Percentiles rank a stretch among this genome's conserved stretches.
phyloP scores from a whole-genome alignment of 1,139 yeast genomes.

The Geotrichum klebahnii region DNA sequence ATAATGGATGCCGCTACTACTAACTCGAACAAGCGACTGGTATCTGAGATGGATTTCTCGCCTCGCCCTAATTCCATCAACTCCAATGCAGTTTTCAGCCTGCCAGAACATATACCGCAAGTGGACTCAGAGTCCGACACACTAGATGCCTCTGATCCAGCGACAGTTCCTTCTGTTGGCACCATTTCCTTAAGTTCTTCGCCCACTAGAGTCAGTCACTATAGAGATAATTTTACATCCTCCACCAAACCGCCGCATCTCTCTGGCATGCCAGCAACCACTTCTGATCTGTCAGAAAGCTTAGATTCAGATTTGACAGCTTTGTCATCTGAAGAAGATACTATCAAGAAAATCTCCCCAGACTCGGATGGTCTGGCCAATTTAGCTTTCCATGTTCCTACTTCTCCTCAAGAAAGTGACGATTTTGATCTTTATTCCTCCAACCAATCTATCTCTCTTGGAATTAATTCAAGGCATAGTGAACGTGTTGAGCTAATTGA shows the following conservation, averaged over 20 bases:
- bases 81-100: conserved; percentile 6
- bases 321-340: conserved; percentile 7
- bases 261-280: too few species aligned
- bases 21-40: conserved; percentile 17
- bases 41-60: conserved; percentile 23
- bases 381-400: too few species aligned
- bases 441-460: too few species aligned
- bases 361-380: too few species aligned
- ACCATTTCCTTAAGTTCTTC: too few species aligned
- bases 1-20: conserved; percentile 1
- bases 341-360: conserved; percentile 2
- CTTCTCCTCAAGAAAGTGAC: too few species aligned
- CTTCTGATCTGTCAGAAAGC: background rate
- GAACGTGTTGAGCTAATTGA: conserved; percentile 10
- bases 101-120: background rate
- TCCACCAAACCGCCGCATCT: background rate
- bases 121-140: background rate
- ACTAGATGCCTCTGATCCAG: background rate
- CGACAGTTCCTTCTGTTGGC: background rate
- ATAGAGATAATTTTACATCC: background rate
- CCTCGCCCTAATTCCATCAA: conserved; percentile 21
- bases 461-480: too few species aligned
- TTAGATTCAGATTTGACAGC: conserved; percentile 1
- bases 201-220: too few species aligned
- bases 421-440: too few species aligned